Conservation (phyloP, 768 basidiomycete species). For the Lactarius vividus region DNA sequence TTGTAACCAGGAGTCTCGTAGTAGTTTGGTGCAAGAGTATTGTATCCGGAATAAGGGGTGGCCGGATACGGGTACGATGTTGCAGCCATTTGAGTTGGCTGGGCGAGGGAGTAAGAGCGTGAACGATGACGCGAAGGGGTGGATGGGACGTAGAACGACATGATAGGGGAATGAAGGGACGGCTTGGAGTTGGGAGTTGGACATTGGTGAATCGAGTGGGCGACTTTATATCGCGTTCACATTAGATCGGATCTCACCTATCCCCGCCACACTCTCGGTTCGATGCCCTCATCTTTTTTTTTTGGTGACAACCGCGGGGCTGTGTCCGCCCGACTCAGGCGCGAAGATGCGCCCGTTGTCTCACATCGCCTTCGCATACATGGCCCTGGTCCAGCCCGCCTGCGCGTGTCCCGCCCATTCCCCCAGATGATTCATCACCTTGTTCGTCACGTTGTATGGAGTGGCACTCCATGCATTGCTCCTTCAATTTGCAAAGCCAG, state of each 20-base stretch:
- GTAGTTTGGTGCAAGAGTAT: conserved; percentile 15
- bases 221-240: conserved; percentile 13
- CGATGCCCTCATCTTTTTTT: neutral
- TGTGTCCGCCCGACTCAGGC: neutral
- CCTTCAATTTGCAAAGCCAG: neutral
- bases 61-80: conserved; percentile 28
- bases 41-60: conserved; percentile 30
- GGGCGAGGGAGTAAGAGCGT: conserved; percentile 30
- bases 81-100: neutral
- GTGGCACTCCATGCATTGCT: neutral
- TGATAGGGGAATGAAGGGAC: conserved; percentile 7
- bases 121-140: conserved; percentile 28
- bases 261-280: conserved; percentile 2
- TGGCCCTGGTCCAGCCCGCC: neutral
- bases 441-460: neutral
- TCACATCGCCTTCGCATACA: neutral
- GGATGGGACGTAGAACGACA: conserved; percentile 33
- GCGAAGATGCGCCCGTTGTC: neutral
- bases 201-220: conserved; percentile 6
- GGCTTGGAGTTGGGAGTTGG: conserved; percentile 10
- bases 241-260: conserved; percentile 12
- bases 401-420: neutral
- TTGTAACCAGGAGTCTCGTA: conserved; percentile 9
- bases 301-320: neutral
- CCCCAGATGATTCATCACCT: too few relatives aligned